phyloP scores from a whole-genome alignment of 306 rosid genomes.

The Pueraria montana region DNA sequence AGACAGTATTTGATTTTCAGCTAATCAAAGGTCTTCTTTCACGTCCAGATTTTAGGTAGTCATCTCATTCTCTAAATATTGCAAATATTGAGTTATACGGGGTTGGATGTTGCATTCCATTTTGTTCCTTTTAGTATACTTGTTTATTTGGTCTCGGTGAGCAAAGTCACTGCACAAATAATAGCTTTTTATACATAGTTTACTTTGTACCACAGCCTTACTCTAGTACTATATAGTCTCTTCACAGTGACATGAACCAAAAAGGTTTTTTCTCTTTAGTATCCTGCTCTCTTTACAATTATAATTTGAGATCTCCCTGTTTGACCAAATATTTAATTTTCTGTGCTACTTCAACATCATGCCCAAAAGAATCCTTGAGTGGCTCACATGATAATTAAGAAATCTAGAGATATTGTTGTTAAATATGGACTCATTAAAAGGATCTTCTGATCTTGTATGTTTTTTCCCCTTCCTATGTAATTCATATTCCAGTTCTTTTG shows the following conservation, averaged over 20 bases:
- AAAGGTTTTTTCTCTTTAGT: slow-evolving; percentile 22
- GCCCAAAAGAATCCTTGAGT: not conserved
- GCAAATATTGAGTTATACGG: slow-evolving; percentile 23
- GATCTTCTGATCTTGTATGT: not conserved
- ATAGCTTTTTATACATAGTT: not conserved
- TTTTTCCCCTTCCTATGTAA: not conserved
- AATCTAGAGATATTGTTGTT: not conserved
- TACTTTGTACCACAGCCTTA: not conserved
- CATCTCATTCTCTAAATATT: slow-evolving; percentile 33
- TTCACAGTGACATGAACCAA: slow-evolving; percentile 15
- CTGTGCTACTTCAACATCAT: slow-evolving; percentile 10
- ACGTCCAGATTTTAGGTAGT: slow-evolving; percentile 82
- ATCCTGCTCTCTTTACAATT: not conserved
- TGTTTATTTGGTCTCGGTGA: slow-evolving; percentile 3
- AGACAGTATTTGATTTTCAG: slow-evolving; percentile 90
- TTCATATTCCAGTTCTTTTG: not conserved
- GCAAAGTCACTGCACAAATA: not conserved
- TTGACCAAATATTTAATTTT: slow-evolving; percentile 18
- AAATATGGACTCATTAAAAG: not conserved
- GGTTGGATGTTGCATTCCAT: slow-evolving; percentile 25
- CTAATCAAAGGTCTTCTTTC: slow-evolving; percentile 83
- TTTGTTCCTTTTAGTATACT: slow-evolving; percentile 1
- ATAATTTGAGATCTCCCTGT: slow-evolving; percentile 7
- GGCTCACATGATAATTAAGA: not conserved
- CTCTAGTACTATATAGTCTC: slow-evolving; percentile 5